Evolutionary conservation across 23 red algal species (phyloP).

Genomic region (Gracilaria caudata): DNA sequence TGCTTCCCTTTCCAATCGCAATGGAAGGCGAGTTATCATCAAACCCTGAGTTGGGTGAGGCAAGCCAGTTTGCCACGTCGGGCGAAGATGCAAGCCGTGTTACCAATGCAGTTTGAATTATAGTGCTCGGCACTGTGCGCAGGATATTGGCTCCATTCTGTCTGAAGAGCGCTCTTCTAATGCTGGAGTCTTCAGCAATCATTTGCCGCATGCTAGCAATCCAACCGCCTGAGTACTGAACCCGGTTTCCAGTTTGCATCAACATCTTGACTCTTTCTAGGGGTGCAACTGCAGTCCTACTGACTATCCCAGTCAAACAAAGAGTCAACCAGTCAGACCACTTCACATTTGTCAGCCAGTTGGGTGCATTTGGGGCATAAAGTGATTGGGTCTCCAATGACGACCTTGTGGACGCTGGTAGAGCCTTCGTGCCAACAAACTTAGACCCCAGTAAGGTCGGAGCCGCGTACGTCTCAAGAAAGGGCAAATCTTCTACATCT

Average conservation of each 20-base stretch:
- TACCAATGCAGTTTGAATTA: conserved; percentile 82
- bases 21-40: neutral
- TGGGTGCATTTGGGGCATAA: neutral
- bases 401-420: neutral
- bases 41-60: neutral
- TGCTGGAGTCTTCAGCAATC: conserved; percentile 69
- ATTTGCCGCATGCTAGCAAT: conserved; percentile 67
- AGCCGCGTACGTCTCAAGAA: conserved; percentile 38
- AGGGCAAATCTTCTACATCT: conserved; percentile 41
- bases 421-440: conserved; percentile 27
- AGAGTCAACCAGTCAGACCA: conserved; percentile 71
- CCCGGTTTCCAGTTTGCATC: conserved; percentile 57
- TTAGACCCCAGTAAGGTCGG: conserved; percentile 51
- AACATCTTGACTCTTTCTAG: conserved; percentile 95
- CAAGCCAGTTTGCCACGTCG: conserved; percentile 12
- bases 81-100: conserved; percentile 22
- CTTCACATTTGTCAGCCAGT: conserved; percentile 26
- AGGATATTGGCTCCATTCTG: conserved; percentile 95
- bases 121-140: conserved; percentile 86
- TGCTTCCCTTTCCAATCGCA: conserved; percentile 2
- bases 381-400: conserved; percentile 1
- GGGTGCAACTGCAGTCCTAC: conserved; percentile 87
- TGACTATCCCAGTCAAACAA: conserved; percentile 69
- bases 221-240: conserved; percentile 41
- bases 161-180: conserved; percentile 69